phyloP scores from a whole-genome alignment of 306 rosid species.

The Neltuma alba region DNA sequence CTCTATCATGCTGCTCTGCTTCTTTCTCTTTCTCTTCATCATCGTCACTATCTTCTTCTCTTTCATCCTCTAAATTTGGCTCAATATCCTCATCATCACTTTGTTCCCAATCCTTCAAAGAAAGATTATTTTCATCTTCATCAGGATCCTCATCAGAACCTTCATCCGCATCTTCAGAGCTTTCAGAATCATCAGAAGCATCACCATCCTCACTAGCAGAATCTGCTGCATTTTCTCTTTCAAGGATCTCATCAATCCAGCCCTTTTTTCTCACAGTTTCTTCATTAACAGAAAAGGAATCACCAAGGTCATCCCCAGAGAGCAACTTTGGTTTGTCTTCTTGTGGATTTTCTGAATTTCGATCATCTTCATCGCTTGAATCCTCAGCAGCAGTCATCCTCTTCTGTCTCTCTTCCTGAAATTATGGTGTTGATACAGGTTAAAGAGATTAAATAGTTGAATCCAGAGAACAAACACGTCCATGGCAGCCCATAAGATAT shows the following conservation, averaged over 20 bases:
- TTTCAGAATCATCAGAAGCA: slow-evolving; percentile 57
- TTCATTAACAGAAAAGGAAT: slow-evolving; percentile 73
- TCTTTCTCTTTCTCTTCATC: slow-evolving; percentile 30
- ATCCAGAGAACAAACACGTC: not conserved
- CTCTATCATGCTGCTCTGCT: slow-evolving; percentile 24
- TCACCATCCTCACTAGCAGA: slow-evolving; percentile 64
- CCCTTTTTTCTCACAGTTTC: slow-evolving; percentile 64
- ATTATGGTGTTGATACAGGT: slow-evolving; percentile 10
- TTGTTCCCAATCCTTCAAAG: slow-evolving; percentile 90
- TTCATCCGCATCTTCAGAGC: slow-evolving; percentile 56
- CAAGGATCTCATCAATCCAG: slow-evolving; percentile 83
- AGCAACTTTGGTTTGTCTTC: slow-evolving; percentile 53
- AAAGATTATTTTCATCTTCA: slow-evolving; percentile 38
- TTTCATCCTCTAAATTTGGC: slow-evolving; percentile 54
- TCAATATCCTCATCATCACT: slow-evolving; percentile 81
- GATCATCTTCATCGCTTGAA: slow-evolving; percentile 75
- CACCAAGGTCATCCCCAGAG: slow-evolving; percentile 97
- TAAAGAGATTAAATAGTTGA: slow-evolving; percentile 4
- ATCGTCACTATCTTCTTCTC: slow-evolving; percentile 31
- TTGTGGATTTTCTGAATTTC: slow-evolving; percentile 55
- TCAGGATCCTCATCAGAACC: slow-evolving; percentile 60
- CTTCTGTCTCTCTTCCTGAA: slow-evolving; percentile 85
- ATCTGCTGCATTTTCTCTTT: slow-evolving; percentile 56
- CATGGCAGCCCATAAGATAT: not conserved
- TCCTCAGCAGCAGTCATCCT: slow-evolving; percentile 76